phyloP scores from a whole-genome alignment of 2,329 filamentous ascomycete genomes.

The Blumeriella jaapii region DNA sequence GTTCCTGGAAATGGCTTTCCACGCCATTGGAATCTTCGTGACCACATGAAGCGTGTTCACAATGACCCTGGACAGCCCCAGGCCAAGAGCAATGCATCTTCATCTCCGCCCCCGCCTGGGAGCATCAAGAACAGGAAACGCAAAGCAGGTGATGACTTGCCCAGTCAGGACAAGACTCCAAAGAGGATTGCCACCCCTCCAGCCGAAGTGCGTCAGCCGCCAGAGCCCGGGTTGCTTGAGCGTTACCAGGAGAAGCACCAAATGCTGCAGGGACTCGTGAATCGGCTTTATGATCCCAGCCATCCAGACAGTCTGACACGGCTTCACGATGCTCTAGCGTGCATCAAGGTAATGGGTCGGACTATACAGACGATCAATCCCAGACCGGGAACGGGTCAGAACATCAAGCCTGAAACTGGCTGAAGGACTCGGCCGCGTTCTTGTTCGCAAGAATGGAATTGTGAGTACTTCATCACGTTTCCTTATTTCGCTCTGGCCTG shows the following conservation, averaged over 20 bases:
- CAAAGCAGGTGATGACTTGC: constrained; percentile 22
- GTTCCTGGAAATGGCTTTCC: constrained; percentile 80
- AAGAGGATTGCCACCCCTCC: constrained; percentile 21
- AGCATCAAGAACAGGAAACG: constrained; percentile 22
- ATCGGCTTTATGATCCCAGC: constrained; percentile 22
- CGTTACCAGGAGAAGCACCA: constrained; percentile 22
- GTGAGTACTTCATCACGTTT: constrained; percentile 10
- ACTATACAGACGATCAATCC: constrained; percentile 21
- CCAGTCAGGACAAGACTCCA: constrained; percentile 16
- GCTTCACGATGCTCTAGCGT: constrained; percentile 20
- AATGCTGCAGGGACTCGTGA: constrained; percentile 19
- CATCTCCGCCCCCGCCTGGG: constrained; percentile 19
- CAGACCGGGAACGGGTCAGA: constrained; percentile 11
- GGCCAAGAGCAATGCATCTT: constrained; percentile 19
- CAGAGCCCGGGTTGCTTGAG: constrained; percentile 22
- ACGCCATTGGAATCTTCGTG: constrained; percentile 86
- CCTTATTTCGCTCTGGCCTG: neutral
- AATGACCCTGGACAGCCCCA: constrained; percentile 30
- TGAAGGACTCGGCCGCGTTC: constrained; percentile 14
- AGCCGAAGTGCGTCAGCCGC: constrained; percentile 16
- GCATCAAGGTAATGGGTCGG: constrained; percentile 24
- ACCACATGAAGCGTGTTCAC: constrained; percentile 96
- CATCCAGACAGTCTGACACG: constrained; percentile 18
- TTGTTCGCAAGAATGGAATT: constrained; percentile 7
- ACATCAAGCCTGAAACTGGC: constrained; percentile 16